These are phyloP conservation scores for Anethum foeniculum DNA, from an alignment of 140 eudicot species.

Conservation along the genomic window DNA sequence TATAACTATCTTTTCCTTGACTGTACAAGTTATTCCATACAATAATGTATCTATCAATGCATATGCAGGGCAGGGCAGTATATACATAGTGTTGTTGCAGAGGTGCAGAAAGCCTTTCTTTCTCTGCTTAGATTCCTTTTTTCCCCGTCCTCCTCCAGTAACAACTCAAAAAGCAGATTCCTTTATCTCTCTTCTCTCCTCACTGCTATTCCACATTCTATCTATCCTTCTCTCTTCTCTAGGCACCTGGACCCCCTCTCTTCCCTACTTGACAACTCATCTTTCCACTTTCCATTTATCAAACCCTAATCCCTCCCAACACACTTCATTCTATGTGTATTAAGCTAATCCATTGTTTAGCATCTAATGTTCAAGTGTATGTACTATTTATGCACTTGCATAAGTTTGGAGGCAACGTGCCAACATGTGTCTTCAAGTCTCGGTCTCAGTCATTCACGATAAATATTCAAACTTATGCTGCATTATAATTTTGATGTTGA, in stretches of 20 bases:
- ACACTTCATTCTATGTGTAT: not conserved
- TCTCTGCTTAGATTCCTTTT: conserved; percentile 5
- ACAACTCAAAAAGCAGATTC: conserved; percentile 7
- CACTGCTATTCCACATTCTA: not conserved
- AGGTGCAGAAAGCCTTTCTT: conserved; percentile 1
- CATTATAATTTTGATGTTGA: no score
- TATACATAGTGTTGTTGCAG: conserved; percentile 5
- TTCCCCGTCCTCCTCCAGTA: conserved; percentile 5
- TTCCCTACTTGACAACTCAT: not conserved
- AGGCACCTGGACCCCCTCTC: conserved; percentile 9
- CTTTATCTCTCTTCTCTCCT: not conserved
- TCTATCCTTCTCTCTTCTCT: conserved; percentile 7
- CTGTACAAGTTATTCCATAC: not conserved
- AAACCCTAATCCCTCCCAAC: not conserved
- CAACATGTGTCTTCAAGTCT: not conserved
- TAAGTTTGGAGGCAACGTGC: not conserved
- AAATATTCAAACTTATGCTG: no score
- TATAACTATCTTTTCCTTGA: not conserved
- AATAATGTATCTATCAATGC: not conserved
- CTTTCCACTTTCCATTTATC: not conserved
- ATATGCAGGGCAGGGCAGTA: not conserved
- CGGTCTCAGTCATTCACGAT: not conserved
- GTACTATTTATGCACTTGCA: no score
- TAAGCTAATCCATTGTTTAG: not conserved
- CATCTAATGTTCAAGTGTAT: not conserved